Evolutionary conservation across 192 early-diverging fungal genomes (phyloP).

Genomic region (Lunasporangiospora selenospora): DNA sequence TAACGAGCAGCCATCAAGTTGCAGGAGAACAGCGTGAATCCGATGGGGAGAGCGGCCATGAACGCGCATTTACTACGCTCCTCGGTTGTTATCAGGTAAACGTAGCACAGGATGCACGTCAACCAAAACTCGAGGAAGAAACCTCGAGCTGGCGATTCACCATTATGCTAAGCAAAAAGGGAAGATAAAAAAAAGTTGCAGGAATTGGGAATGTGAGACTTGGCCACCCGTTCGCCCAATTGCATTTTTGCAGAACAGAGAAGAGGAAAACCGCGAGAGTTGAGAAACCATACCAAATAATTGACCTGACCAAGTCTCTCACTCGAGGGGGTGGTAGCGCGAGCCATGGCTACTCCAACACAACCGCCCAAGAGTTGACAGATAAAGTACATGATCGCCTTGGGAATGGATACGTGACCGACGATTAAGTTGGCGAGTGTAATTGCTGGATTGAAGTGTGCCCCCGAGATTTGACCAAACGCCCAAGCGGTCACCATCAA

Average conservation of each 20-base stretch:
- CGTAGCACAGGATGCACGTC: constrained; percentile 19
- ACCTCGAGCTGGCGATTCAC: constrained; percentile 5
- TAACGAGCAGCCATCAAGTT: constrained; percentile 19
- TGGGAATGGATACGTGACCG: constrained; percentile 47
- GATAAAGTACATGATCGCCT: constrained; percentile 55
- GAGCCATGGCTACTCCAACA: constrained; percentile 50
- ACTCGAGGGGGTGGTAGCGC: constrained; percentile 5
- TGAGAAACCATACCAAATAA: constrained; percentile 3
- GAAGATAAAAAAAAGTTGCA: too few species aligned
- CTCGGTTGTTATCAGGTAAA: constrained; percentile 28
- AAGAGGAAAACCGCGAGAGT: too few species aligned
- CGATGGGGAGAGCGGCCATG: constrained; percentile 24
- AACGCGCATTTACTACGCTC: constrained; percentile 5
- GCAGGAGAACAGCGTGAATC: constrained; percentile 28
- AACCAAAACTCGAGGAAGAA: constrained; percentile 31
- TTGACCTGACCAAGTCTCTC: constrained; percentile 8
- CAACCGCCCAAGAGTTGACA: constrained; percentile 62
- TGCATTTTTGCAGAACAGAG: too few species aligned
- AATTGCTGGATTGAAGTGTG: constrained; percentile 68
- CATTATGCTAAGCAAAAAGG: constrained; percentile 9
- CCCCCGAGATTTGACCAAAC: constrained; percentile 60
- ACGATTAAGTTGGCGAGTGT: constrained; percentile 57
- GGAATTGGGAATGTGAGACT: too few species aligned
- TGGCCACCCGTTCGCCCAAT: too few species aligned
- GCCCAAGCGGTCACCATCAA: constrained; percentile 55